Conservation (phyloP, 2,329 filamentous ascomycete genomes). For the Talaromyces sp. region DNA sequence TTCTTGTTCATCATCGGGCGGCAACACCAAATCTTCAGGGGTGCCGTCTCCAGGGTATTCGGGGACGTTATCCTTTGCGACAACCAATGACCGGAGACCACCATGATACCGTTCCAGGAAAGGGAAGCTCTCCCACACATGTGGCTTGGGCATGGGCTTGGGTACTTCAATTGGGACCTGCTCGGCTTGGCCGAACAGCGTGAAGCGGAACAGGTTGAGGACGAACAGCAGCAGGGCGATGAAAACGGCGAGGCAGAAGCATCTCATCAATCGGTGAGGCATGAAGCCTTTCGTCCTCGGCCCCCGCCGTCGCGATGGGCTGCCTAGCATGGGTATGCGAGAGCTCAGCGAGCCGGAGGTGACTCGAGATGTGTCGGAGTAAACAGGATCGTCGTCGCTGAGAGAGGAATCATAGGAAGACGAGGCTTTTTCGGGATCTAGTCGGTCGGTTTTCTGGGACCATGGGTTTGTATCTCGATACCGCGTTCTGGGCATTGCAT, state of each 20-base stretch:
- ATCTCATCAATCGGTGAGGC: constrained; percentile 70
- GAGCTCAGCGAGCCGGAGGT: constrained; percentile 27
- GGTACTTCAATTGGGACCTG: constrained; percentile 41
- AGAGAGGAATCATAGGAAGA: constrained; percentile 13
- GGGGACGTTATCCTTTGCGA: constrained; percentile 62
- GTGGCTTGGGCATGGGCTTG: constrained; percentile 60
- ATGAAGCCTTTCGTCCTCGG: constrained; percentile 26
- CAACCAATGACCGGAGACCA: constrained; percentile 69
- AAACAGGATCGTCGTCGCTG: constrained; percentile 33
- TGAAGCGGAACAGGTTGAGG: constrained; percentile 67
- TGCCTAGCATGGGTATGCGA: constrained; percentile 30
- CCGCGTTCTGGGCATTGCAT: constrained; percentile 11
- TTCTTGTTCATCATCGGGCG: constrained; percentile 17
- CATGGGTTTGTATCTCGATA: constrained; percentile 12
- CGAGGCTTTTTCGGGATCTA: constrained; percentile 12
- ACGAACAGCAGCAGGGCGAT: constrained; percentile 71
- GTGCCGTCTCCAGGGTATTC: constrained; percentile 67
- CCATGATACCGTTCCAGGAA: constrained; percentile 89
- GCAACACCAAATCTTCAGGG: constrained; percentile 48
- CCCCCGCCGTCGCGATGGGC: constrained; percentile 29
- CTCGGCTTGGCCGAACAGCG: constrained; percentile 44
- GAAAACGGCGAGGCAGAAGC: constrained; percentile 69
- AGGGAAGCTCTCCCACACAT: constrained; percentile 77
- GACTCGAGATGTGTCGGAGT: constrained; percentile 53
- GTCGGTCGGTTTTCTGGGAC: constrained; percentile 6